Conservation (phyloP, 176 grass and related monocot species). For the Puccinellia tenuiflora region DNA sequence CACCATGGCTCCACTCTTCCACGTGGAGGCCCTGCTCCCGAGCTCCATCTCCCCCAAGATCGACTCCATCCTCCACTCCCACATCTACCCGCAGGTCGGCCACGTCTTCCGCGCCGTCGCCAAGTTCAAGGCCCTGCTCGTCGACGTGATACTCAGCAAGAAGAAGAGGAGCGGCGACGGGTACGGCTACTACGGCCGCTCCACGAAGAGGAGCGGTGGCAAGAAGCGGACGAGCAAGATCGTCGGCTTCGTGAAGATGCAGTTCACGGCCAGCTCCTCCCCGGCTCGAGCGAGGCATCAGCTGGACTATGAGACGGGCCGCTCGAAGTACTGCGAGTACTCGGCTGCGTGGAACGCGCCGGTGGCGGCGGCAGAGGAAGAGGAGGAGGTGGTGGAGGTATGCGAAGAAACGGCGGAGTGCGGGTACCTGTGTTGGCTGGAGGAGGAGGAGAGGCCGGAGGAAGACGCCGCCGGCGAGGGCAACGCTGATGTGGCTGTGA, state of each 20-base stretch:
- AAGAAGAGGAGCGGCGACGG: background rate
- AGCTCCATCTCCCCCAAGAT: constrained; percentile 44
- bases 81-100: constrained; percentile 43
- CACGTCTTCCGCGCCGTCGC: constrained; percentile 45
- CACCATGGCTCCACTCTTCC: constrained; percentile 15
- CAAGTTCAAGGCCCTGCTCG: constrained; percentile 45
- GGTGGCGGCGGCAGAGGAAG: background rate
- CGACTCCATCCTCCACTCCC: constrained; percentile 44
- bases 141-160: constrained; percentile 25
- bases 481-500: background rate
- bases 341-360: constrained; percentile 17
- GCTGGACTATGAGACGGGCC: background rate
- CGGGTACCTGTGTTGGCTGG: constrained; percentile 55
- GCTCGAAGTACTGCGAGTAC: constrained; percentile 14
- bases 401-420: constrained; percentile 17
- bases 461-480: background rate
- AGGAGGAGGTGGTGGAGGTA: background rate
- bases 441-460: background rate
- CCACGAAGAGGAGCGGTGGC: background rate
- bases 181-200: background rate
- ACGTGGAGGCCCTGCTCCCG: constrained; percentile 39
- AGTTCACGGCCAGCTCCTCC: constrained; percentile 1
- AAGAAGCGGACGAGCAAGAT: constrained; percentile 26
- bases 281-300: background rate
- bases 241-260: constrained; percentile 15